Percentiles rank a stretch among this genome's conserved stretches.
These are phyloP conservation scores for Mycena epipterygia DNA, from an alignment of 768 basidiomycete species.

Conservation along the genomic window DNA sequence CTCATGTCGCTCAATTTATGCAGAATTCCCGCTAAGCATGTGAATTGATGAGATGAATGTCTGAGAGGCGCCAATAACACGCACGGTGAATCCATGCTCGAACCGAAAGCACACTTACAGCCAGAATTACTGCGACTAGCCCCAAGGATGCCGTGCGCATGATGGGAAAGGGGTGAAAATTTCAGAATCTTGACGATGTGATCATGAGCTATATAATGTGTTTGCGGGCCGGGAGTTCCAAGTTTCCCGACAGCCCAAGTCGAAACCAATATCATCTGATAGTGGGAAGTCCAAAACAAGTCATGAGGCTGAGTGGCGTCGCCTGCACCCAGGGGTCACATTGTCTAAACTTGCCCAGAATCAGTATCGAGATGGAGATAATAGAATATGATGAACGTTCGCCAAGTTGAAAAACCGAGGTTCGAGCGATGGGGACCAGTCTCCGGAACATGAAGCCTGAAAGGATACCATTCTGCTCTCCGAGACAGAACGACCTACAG, in stretches of 20 bases:
- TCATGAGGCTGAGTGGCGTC: conserved; percentile 7
- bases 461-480: neutral
- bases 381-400: conserved; percentile 7
- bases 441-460: neutral
- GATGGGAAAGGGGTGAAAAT: conserved; percentile 3
- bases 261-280: conserved; percentile 15
- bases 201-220: conserved; percentile 20
- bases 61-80: conserved; percentile 3
- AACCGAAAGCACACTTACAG: conserved; percentile 17
- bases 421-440: neutral
- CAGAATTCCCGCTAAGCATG: conserved; percentile 11
- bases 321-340: conserved; percentile 6
- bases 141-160: conserved; percentile 13
- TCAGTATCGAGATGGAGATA: conserved; percentile 12
- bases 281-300: conserved; percentile 10
- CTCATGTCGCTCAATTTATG: conserved; percentile 19
- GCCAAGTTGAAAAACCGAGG: conserved; percentile 15
- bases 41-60: conserved; percentile 4
- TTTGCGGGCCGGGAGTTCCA: conserved; percentile 17
- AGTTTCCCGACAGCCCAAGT: neutral
- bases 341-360: conserved; percentile 1
- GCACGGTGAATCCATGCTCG: conserved; percentile 19
- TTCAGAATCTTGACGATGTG: neutral
- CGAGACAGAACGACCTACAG: neutral
- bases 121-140: conserved; percentile 13